Base-by-base conservation (phyloP, 2,329 filamentous ascomycete genomes). In the Aspergillus unguis region DNA sequence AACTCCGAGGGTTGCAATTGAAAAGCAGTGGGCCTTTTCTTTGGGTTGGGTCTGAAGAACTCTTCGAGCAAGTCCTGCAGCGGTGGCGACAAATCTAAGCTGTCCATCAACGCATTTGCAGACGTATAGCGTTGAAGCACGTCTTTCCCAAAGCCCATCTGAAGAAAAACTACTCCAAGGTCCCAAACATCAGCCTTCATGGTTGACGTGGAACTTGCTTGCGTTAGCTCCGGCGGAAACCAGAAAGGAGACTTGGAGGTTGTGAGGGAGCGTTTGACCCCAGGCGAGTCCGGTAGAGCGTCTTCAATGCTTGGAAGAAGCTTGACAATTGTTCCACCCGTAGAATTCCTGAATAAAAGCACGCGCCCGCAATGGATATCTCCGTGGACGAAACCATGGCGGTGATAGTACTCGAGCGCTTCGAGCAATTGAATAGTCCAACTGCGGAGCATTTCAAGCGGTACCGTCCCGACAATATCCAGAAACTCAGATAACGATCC, bases 181-280 rank as follows among this genome's bases (percentile, higher is more conserved):
- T 96, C 89, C 94, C 94, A 99, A 6, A 97, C 83, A 68, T 97
- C 94, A 0, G 90, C 90, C 69, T 96, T 96, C 63, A 73, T 86
- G 78, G 69, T 87, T 48, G 70, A 69, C 35, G 69, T 66, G 32
- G 65, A 77, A 29, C 80, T 80, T 28, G 81, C 85, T 54, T 80
- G 82, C 1, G 77, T 80, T 43, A 91, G 80, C 71, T 96, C 91
- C 1, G 91, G 88, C 1, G 92, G 85, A 5, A 88, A 72, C 92
- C 92, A 96, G 59, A 90, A 90, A 1, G 87, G 85, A 11, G 90
- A 91, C 60, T 86, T 87, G 17, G 88, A 87, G 11, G 87, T 83
- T 4, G 69, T 65, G 26, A 74, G 55, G 25, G 64, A 63, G 47
- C 68, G 62, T 43, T 66, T 67, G 32, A 56, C 58, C n/a, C 57